Conservation (phyloP, 768 basidiomycete genomes). For the Panaeolus cyanescens region DNA sequence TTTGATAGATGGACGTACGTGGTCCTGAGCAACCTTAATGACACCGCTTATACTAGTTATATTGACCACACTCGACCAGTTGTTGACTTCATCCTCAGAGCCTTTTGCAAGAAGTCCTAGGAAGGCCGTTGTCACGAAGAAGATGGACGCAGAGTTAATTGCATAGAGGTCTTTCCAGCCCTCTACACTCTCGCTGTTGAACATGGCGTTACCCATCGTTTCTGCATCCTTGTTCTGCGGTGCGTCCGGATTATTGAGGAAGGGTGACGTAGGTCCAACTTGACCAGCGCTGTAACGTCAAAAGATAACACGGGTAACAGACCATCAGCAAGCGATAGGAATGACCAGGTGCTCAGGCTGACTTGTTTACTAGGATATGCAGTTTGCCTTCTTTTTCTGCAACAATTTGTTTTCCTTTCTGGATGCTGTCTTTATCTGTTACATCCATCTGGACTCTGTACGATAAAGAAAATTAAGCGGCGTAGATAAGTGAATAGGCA, state of each 20-base stretch:
- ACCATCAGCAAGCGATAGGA: neutral
- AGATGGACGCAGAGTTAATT: conserved; percentile 76
- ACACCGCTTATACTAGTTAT: conserved; percentile 78
- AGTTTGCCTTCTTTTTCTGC: conserved; percentile 65
- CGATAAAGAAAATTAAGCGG: conserved; percentile 4
- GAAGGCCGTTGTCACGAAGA: conserved; percentile 77
- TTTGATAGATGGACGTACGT: conserved; percentile 48
- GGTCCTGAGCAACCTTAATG: conserved; percentile 71
- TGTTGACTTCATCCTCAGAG: conserved; percentile 56
- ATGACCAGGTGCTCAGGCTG: conserved; percentile 14
- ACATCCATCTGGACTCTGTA: conserved; percentile 69
- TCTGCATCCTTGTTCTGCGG: conserved; percentile 66
- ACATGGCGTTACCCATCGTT: conserved; percentile 67
- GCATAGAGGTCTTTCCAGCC: conserved; percentile 63
- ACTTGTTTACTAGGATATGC: conserved; percentile 87
- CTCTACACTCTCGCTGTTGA: conserved; percentile 65
- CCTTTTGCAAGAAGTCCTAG: conserved; percentile 75
- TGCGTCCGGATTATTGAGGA: conserved; percentile 55
- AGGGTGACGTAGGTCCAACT: conserved; percentile 60
- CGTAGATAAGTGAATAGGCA: neutral
- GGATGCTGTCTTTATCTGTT: conserved; percentile 69
- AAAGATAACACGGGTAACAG: neutral
- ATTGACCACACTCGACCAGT: conserved; percentile 71
- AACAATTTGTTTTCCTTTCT: conserved; percentile 51
- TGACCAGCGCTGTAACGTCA: conserved; percentile 64